Percentiles rank a stretch among this genome's conserved stretches.
Evolutionary conservation across 1,284 basidiomycete genomes (phyloP).

Genomic region (Bondarzewia mesenterica): DNA sequence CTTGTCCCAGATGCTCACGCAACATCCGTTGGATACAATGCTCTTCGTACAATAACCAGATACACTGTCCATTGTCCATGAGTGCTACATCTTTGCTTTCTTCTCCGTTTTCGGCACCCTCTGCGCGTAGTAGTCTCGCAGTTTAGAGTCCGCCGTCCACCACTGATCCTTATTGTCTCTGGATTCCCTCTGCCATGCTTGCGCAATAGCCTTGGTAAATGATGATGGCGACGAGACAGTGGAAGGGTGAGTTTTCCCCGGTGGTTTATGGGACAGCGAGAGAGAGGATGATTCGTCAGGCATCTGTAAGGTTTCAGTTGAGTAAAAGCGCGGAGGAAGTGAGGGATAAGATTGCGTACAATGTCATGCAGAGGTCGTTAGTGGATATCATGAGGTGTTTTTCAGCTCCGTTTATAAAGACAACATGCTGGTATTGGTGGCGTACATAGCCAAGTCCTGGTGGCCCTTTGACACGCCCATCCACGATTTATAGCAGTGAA

Average conservation of each 20-base stretch:
- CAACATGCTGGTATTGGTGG: conserved; percentile 8
- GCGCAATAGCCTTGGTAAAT: conserved; percentile 54
- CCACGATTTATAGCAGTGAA: conserved; percentile 14
- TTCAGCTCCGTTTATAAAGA: conserved; percentile 13
- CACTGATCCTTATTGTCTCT: conserved; percentile 48
- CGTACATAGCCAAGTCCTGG: conserved; percentile 8
- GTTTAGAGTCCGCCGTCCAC: conserved; percentile 45
- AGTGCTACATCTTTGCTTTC: conserved; percentile 17
- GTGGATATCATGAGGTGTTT: conserved; percentile 6
- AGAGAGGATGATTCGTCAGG: conserved; percentile 25
- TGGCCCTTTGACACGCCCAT: conserved; percentile 14
- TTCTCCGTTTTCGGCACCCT: conserved; percentile 16
- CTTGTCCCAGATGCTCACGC: no score
- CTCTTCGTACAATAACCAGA: conserved; percentile 4
- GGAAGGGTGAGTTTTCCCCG: conserved; percentile 11
- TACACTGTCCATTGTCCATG: conserved; percentile 8
- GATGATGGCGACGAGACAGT: conserved; percentile 25
- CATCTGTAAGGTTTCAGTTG: conserved; percentile 19
- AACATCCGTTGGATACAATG: no score
- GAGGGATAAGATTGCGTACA: conserved; percentile 6
- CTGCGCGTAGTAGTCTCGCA: conserved; percentile 24
- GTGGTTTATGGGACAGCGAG: conserved; percentile 17
- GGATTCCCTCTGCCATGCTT: conserved; percentile 56
- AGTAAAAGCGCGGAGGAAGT: background rate
- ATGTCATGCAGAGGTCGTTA: conserved; percentile 11